Percentiles rank a stretch among this genome's conserved stretches.
These are phyloP conservation scores for Sugiyamaella japonica DNA, from an alignment of 1,139 yeast genomes.

Conservation along the genomic window DNA sequence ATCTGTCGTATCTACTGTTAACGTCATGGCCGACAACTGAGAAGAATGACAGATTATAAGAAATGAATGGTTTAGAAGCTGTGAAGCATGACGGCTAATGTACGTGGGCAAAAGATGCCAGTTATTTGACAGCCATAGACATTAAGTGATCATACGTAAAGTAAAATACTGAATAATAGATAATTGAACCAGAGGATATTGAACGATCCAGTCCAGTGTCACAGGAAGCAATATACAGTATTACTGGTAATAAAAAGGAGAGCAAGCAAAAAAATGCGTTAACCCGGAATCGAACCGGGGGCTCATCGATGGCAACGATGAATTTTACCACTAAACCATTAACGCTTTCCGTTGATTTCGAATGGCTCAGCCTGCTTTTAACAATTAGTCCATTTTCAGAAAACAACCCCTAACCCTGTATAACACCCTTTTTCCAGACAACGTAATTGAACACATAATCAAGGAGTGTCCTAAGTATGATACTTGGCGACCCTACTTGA, in stretches of 20 bases:
- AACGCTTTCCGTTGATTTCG: slow-evolving; percentile 35
- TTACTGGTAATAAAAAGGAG: not conserved
- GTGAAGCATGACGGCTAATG: too few relatives aligned
- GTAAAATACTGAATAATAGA: too few relatives aligned
- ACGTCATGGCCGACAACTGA: not conserved
- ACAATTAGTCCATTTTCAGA: too few relatives aligned
- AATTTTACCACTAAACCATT: slow-evolving; percentile 55
- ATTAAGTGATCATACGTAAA: too few relatives aligned
- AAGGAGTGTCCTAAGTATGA: not conserved
- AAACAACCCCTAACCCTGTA: too few relatives aligned
- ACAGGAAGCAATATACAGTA: too few relatives aligned
- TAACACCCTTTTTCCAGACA: too few relatives aligned
- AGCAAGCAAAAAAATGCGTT: slow-evolving; percentile 39
- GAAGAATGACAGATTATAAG: not conserved
- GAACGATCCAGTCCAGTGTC: too few relatives aligned
- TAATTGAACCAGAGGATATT: too few relatives aligned
- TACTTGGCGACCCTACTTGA: slow-evolving; percentile 2
- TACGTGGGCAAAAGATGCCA: too few relatives aligned
- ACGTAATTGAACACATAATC: not conserved
- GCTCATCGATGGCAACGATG: slow-evolving; percentile 57
- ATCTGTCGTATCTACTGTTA: slow-evolving; percentile 51
- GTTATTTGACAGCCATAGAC: too few relatives aligned
- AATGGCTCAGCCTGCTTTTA: too few relatives aligned
- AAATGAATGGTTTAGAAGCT: not conserved
- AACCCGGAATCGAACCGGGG: slow-evolving; percentile 61